Evolutionary conservation across 306 rosid genomes (phyloP), one percentile per base, ranked within the genome.

Genomic region (Pterocarpus macrocarpus): DNA sequence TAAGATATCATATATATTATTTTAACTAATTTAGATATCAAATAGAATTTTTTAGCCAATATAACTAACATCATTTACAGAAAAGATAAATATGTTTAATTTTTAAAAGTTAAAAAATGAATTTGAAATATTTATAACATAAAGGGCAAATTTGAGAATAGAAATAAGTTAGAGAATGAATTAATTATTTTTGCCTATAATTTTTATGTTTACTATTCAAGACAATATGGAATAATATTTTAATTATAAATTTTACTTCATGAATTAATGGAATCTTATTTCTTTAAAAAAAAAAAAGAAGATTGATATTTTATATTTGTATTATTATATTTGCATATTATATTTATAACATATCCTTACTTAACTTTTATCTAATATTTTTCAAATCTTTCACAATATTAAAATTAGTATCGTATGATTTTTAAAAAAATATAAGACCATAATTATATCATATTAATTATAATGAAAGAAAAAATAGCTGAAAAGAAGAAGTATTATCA

Each of bases 391-490:
- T 3, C 8, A 15, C 30, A 34, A 15, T n/a, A 32, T 13, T 34
- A 22, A 5, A 71, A 53, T 52, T 53, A 34, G 56, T 72, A 5
- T 9, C 10, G 49, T 16, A 16, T n/a, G 16, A 17, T 36, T 33
- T 33, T 5, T 73, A 66, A 17, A 5, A 39, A 5, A 69, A 39
- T 30, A 69, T 47, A 69, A 30, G 58, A 69, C 13, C 75, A 38
- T 15, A 6, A 15, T 53, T 52, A 50, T 33, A 71, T 9, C 32
- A 22, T 39, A 57, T 59, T 30, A 74, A 57, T 58, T 74, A 16
- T 11, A 39, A 73, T 36, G 53, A 56, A 56, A 73, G 67, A 73
- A 57, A 73, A 56, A 17, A 36, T 36, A 56, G 53, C 43, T 4
- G 7, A 57, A 56, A 56, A 22, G 66, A 57, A 73, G 53, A 22